A percentile compares a stretch with the other conserved stretches of the same genome.
phyloP scores from a whole-genome alignment of 345 rosid species.

The Firmiana major region DNA sequence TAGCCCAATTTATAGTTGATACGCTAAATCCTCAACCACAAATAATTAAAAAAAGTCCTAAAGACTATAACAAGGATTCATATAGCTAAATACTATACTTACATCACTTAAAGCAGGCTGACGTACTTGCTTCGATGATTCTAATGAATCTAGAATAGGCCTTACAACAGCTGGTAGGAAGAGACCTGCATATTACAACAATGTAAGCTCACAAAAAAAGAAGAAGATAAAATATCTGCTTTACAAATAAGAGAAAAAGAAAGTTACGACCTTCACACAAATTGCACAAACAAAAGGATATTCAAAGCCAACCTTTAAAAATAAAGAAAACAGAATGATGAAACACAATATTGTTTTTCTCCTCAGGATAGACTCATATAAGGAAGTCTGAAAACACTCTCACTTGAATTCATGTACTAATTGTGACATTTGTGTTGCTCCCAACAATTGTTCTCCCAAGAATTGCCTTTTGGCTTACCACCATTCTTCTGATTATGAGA shows the following conservation, averaged over 20 bases:
- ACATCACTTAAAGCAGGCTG: slow-evolving; percentile 77
- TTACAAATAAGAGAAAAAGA: background rate
- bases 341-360: background rate
- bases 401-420: background rate
- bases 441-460: background rate
- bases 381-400: background rate
- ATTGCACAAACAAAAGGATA: background rate
- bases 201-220: background rate
- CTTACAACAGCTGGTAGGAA: slow-evolving; percentile 94
- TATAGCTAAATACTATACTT: slow-evolving; percentile 26
- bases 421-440: background rate
- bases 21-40: background rate
- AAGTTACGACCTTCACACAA: background rate
- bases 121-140: slow-evolving; percentile 74
- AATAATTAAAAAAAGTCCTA: background rate
- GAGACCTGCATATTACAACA: slow-evolving; percentile 50
- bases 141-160: slow-evolving; percentile 89
- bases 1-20: background rate
- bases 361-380: background rate
- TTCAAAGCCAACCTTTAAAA: background rate
- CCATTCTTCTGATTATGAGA: background rate
- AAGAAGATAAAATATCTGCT: background rate
- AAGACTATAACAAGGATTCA: background rate
- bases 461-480: background rate
- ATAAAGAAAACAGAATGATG: background rate